Base-by-base conservation (phyloP, 148 eudicot species). In the Gaultheria prostrata region DNA sequence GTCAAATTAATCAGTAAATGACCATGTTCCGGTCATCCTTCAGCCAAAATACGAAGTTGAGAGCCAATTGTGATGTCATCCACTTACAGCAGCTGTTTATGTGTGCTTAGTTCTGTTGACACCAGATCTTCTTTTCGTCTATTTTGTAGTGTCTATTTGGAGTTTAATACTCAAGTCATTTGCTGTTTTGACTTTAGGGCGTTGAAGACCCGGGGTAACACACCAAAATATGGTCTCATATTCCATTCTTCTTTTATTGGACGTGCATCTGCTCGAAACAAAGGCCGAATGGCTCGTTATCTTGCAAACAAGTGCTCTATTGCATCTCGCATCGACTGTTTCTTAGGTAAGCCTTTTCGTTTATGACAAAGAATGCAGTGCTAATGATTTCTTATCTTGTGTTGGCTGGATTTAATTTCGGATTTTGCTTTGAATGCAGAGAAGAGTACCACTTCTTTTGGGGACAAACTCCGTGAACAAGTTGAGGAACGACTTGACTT, bases 271-370 rank as follows among this genome's bases (percentile, higher is more conserved):
- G 92, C 99, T 70, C 81, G 85, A 43, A 97, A 97, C 80, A 97
- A 97, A 90, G 99, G 99, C 21, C 94, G 98, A 24, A 97, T 97
- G 98, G 99, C 99, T 80, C 99, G 99, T 50, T 97, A 97, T 85
- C 98, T 95, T 86, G 98, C 98, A 53, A 97, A 97, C 92, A 97
- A 97, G 90, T 97, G 99, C 87, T 97, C 98, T 24, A 95, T 97
- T 79, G 99, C 99, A 48, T 92, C 99, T 80, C 93, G 99, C 61
- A 91, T 97, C 48, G 99, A 97, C 80, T 97, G 99, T 84, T 97
- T 97, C 90, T 86, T 93, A 84, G 98, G 99, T 93, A 80, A 85
- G 85, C 75, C 48, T 72, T 45, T 10, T 59, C 8, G 21, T 81
- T 63, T 81, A 6, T 56, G 39, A 84, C 2, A 63, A 33, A 61